Conservation (phyloP, 2,329 filamentous ascomycete species). For the Colletotrichum sp. region DNA sequence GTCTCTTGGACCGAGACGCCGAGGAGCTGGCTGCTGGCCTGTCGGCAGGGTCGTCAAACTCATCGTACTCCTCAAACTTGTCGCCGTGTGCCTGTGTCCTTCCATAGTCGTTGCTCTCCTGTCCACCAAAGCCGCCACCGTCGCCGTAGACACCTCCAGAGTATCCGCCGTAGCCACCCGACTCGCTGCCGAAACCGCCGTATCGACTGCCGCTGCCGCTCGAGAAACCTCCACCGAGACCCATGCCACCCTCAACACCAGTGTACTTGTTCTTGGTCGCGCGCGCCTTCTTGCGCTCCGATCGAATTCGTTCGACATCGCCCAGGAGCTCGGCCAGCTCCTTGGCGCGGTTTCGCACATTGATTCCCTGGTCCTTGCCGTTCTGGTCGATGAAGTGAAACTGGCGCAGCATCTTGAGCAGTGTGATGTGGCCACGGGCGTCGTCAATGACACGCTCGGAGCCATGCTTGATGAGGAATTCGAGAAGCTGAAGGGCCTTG, state of each 20-base stretch:
- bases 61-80: constrained; percentile 95
- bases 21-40: constrained; percentile 51
- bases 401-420: constrained; percentile 97
- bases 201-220: constrained; percentile 64
- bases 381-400: constrained; percentile 97
- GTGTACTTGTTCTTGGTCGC: constrained; percentile 93
- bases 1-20: constrained; percentile 54
- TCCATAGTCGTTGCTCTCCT: constrained; percentile 64
- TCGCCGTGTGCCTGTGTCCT: constrained; percentile 59
- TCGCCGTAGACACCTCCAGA: constrained; percentile 89
- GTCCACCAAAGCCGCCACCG: constrained; percentile 89
- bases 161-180: constrained; percentile 69
- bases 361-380: constrained; percentile 97
- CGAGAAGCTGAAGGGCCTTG: constrained; percentile 94
- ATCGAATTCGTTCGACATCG: constrained; percentile 86
- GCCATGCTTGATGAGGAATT: constrained; percentile 97
- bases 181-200: constrained; percentile 92
- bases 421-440: constrained; percentile 90
- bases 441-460: constrained; percentile 98
- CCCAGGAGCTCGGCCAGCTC: constrained; percentile 92
- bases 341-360: constrained; percentile 95
- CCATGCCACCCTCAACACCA: constrained; percentile 84
- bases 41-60: constrained; percentile 78
- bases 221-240: constrained; percentile 64
- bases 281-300: constrained; percentile 88